A percentile compares a stretch with the other conserved stretches of the same genome.
Evolutionary conservation across 23 red algal species (phyloP).

Genomic region (Gracilaria domingensis): DNA sequence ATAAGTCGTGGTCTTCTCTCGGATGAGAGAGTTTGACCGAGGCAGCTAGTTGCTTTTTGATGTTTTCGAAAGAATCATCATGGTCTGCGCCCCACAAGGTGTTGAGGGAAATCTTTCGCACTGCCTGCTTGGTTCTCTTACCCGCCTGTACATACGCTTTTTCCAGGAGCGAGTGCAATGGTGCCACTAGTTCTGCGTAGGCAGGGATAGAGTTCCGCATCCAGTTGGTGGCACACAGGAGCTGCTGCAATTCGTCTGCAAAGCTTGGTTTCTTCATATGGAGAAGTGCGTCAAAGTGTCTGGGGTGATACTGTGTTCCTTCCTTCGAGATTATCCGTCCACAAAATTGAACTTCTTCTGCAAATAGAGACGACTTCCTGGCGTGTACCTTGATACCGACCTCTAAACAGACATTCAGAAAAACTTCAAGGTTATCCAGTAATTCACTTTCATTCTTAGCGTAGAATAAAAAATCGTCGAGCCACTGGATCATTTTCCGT

Average conservation of each 20-base stretch:
- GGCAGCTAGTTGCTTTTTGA: conserved; percentile 30
- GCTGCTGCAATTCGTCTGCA: conserved; percentile 19
- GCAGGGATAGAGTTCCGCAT: not conserved
- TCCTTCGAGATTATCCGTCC: conserved; percentile 4
- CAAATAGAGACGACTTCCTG: not conserved
- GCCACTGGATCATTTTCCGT: not conserved
- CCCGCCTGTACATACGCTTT: not conserved
- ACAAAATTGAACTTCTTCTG: not conserved
- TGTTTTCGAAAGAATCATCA: conserved; percentile 15
- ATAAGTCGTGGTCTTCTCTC: not conserved
- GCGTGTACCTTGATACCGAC: not conserved
- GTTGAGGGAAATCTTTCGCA: conserved; percentile 6
- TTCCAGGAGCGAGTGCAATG: conserved; percentile 25
- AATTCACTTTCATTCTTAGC: conserved; percentile 10
- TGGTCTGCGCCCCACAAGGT: conserved; percentile 6
- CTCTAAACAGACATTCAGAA: not conserved
- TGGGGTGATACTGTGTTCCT: conserved; percentile 3
- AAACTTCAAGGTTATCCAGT: not conserved
- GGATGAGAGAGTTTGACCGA: conserved; percentile 26
- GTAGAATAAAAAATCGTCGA: conserved; percentile 55
- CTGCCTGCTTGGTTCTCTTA: not conserved
- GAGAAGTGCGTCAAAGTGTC: not conserved
- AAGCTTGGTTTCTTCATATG: conserved; percentile 7
- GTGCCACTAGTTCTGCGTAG: not conserved
- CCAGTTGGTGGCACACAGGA: conserved; percentile 31